Conservation (phyloP, 306 rosid genomes). For the Oxytropis ochrocephala region DNA sequence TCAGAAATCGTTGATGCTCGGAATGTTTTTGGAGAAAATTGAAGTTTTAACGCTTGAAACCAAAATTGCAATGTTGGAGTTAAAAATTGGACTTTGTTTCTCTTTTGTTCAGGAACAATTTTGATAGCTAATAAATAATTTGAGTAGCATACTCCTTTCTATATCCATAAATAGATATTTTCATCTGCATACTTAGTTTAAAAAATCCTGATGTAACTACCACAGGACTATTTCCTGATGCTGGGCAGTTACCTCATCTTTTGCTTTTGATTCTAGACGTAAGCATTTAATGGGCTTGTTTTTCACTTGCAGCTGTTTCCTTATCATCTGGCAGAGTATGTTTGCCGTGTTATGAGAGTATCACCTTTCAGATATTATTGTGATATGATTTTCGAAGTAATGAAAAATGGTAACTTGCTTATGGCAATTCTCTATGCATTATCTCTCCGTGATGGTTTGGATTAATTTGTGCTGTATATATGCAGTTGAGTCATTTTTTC, state of each 20-base stretch:
- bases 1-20: not conserved
- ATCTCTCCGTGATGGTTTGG: constrained; percentile 4
- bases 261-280: constrained; percentile 20
- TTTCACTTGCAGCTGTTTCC: constrained; percentile 86
- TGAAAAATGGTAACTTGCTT: constrained; percentile 77
- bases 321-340: constrained; percentile 86
- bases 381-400: constrained; percentile 95
- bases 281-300: constrained; percentile 26
- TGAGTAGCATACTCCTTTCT: not conserved
- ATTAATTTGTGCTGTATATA: not conserved
- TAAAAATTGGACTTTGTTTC: constrained; percentile 3
- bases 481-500: not conserved
- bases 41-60: not conserved
- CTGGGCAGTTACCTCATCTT: not conserved
- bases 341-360: constrained; percentile 95
- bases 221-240: not conserved
- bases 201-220: not conserved
- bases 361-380: constrained; percentile 97
- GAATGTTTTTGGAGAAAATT: not conserved
- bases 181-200: constrained; percentile 6
- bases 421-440: constrained; percentile 23
- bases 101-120: not conserved
- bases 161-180: not conserved
- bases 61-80: not conserved
- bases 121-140: not conserved